Evolutionary conservation across 148 eudicot genomes (phyloP).

Genomic region (Mesembryanthemum crystallinum): DNA sequence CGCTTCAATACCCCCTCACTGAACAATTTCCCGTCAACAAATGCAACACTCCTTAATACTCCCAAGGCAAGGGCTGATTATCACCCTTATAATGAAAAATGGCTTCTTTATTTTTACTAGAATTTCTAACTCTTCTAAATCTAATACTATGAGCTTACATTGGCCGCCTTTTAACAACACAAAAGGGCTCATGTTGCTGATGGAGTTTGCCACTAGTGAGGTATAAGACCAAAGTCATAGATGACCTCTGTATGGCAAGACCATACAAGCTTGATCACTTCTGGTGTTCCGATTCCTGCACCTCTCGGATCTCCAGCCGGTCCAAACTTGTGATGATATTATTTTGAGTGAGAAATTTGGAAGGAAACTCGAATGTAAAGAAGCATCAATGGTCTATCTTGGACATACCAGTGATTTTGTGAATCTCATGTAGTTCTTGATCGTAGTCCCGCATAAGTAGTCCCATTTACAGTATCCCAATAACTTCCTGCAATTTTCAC

Average conservation of each 20-base stretch:
- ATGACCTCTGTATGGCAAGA: conserved; percentile 95
- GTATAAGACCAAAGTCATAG: conserved; percentile 82
- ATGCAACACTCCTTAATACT: no score
- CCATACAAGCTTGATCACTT: no score
- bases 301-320: conserved; percentile 97
- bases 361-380: neutral
- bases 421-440: conserved; percentile 99
- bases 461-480: conserved; percentile 91
- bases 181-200: no score
- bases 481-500: conserved; percentile 58
- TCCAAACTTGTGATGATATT: conserved; percentile 69
- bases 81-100: no score
- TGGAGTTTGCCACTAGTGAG: conserved; percentile 67
- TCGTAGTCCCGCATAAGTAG: conserved; percentile 90
- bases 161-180: no score
- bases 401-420: conserved; percentile 85
- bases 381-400: neutral
- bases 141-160: neutral
- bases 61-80: no score
- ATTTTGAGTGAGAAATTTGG: neutral
- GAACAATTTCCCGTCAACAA: no score
- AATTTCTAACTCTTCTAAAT: neutral
- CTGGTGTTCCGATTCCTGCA: no score
- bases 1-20: no score
- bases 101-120: no score